Evolutionary conservation across 192 early-diverging fungal genomes (phyloP).

Genomic region (Thamnidium elegans): DNA sequence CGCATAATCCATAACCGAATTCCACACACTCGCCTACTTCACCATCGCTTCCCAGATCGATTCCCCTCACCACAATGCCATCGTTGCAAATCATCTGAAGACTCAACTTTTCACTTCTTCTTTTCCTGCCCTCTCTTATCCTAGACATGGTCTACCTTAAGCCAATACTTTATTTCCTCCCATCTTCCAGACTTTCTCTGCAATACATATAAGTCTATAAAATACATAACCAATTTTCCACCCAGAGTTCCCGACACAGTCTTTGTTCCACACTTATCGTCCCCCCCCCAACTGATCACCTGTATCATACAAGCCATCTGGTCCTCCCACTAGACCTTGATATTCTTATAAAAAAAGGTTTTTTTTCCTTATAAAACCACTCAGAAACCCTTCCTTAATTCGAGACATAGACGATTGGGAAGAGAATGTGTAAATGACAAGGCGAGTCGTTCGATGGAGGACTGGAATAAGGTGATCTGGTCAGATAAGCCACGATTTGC

Average conservation of each 20-base stretch:
- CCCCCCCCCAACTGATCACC: not conserved
- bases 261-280: not conserved
- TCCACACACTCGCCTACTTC: not conserved
- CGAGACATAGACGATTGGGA: too few relatives aligned
- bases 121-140: conserved; percentile 1
- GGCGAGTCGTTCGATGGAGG: too few relatives aligned
- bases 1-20: not conserved
- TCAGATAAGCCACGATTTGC: too few relatives aligned
- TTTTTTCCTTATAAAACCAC: too few relatives aligned
- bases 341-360: too few relatives aligned
- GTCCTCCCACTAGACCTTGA: not conserved
- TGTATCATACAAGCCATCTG: not conserved
- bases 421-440: too few relatives aligned
- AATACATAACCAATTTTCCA: too few relatives aligned
- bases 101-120: not conserved
- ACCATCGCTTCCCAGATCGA: not conserved
- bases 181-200: not conserved
- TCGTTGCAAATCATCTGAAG: not conserved
- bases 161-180: too few relatives aligned
- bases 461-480: too few relatives aligned
- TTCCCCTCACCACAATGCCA: not conserved
- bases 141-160: too few relatives aligned
- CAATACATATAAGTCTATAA: not conserved
- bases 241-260: too few relatives aligned
- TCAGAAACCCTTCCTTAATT: too few relatives aligned